Evolutionary conservation across 805 yeast species (phyloP), one percentile per base, ranked within the genome.

Genomic region (Kodamaea lidongshanica): DNA sequence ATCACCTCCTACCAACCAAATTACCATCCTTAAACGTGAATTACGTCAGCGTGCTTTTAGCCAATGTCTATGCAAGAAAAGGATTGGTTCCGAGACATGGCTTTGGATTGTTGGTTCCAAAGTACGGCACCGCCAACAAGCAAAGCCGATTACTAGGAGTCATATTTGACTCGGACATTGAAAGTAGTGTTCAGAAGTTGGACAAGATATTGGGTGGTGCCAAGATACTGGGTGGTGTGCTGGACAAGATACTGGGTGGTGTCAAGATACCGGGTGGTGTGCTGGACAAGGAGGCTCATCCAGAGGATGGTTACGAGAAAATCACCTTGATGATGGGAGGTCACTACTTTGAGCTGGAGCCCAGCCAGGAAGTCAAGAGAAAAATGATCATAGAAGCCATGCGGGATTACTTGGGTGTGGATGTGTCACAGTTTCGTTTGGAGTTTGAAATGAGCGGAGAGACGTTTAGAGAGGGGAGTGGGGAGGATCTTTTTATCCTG

Each of bases 261-360:
- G 28, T 37, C 47, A 16, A 46, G 34, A n/a, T n/a, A n/a, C n/a
- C 7, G 7, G 25, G 25, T 11, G 21, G 10, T 9, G 21, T 9
- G 8, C 8, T 10, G 10, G 38, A 30, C 5, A n/a, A n/a, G n/a
- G n/a, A 11, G 22, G 16, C n/a, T 16, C 12, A 22, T 11, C 12
- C 7, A 37, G 52, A 13, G 57, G 61, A 0, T n/a, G n/a, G n/a
- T n/a, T 79, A 77, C 41, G 74, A 86, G 4, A 85, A 82, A 43
- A 49, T 88, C 33, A 92, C 98, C 0, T 70, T 85, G 15, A 89
- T 89, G 96, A 58, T 87, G 43, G 96, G 96, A 4, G 96, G 96
- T 1, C 84, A 81, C 45, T 66, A 51, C 18, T 58, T 55, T 29
- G 51, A 58, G 15, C 53, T 50, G 4, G 38, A 58, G 7, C 68